Conservation (phyloP, 768 basidiomycete species). For the Gymnopilus junonius region DNA sequence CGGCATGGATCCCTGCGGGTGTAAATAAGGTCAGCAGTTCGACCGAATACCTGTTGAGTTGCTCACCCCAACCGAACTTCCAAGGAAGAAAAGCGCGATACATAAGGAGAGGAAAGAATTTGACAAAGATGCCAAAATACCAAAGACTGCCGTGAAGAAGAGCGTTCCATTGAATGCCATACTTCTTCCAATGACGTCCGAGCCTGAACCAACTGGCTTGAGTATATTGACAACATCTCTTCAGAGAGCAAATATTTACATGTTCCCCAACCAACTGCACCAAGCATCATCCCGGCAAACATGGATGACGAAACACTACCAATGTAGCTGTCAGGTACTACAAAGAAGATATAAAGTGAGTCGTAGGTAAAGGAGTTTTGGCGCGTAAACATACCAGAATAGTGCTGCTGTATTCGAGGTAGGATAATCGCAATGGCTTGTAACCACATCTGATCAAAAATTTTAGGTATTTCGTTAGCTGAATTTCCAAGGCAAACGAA, state of each 20-base stretch:
- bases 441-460: constrained; percentile 81
- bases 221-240: neutral
- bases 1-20: constrained; percentile 85
- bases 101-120: constrained; percentile 74
- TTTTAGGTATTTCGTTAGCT: constrained; percentile 21
- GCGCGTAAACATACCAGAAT: constrained; percentile 52
- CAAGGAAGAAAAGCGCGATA: constrained; percentile 81
- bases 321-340: constrained; percentile 77
- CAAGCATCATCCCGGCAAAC: constrained; percentile 98
- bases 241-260: constrained; percentile 46
- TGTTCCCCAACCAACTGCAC: constrained; percentile 90
- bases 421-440: constrained; percentile 91
- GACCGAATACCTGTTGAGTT: neutral
- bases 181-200: constrained; percentile 87
- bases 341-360: neutral
- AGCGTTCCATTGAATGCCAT: constrained; percentile 93
- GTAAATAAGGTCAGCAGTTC: neutral
- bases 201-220: constrained; percentile 45
- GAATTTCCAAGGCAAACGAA: constrained; percentile 37
- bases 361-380: neutral
- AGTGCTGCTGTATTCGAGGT: constrained; percentile 96
- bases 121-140: constrained; percentile 76
- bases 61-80: constrained; percentile 91
- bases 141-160: constrained; percentile 89
- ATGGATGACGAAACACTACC: constrained; percentile 86